These are phyloP conservation scores for Colletotrichum costaricense DNA, from an alignment of 2,329 filamentous ascomycete species.

Conservation along the genomic window DNA sequence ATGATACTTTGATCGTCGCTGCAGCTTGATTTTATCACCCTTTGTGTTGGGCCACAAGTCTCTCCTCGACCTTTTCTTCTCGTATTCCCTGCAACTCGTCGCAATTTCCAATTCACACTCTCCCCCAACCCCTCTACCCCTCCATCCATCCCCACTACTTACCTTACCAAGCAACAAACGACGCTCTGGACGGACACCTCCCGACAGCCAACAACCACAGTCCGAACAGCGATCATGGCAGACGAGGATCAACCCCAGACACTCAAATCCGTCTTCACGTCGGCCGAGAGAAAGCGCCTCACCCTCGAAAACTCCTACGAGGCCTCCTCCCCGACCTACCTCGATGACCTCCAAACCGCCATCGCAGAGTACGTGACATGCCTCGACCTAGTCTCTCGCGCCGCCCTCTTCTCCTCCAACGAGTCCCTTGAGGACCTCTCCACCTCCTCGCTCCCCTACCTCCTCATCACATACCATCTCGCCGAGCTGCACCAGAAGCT, in stretches of 20 bases:
- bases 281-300: constrained; percentile 62
- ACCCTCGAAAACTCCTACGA: constrained; percentile 74
- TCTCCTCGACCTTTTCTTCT: background rate
- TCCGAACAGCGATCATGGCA: constrained; percentile 41
- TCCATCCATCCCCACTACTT: too few relatives aligned
- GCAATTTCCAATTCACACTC: background rate
- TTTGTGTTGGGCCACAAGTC: background rate
- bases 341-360: constrained; percentile 73
- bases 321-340: constrained; percentile 71
- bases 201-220: background rate
- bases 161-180: background rate
- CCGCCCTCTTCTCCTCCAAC: constrained; percentile 91
- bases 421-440: constrained; percentile 88
- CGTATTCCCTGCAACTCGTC: background rate
- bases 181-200: background rate
- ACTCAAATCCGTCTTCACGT: constrained; percentile 60
- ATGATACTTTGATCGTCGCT: constrained; percentile 3
- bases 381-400: constrained; percentile 72
- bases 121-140: background rate
- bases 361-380: constrained; percentile 81
- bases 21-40: background rate
- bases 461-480: constrained; percentile 81
- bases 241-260: constrained; percentile 58
- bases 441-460: constrained; percentile 86
- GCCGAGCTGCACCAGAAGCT: constrained; percentile 83